Conservation (phyloP, 768 basidiomycete genomes). For the Trametes elegans region DNA sequence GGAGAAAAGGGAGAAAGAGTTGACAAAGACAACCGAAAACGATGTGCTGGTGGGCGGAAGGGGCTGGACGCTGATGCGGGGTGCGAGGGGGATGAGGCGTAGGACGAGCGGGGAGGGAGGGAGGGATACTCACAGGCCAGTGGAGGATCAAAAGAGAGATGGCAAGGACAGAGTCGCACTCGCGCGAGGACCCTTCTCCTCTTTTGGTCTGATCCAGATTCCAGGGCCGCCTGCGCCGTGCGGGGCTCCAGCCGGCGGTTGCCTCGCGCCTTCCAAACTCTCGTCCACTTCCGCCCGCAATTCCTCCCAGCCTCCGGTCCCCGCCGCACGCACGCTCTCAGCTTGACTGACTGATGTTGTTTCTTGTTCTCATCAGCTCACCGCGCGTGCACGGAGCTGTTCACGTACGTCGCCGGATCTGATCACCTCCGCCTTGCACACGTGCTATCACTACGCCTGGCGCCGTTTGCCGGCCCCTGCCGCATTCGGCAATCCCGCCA, state of each 20-base stretch:
- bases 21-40: slow-evolving; percentile 4
- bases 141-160: slow-evolving; percentile 20
- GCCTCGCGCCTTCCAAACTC: too few species aligned
- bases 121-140: slow-evolving; percentile 12
- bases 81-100: neutral
- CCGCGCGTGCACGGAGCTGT: neutral
- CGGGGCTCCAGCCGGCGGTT: neutral
- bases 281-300: neutral
- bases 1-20: neutral
- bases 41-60: slow-evolving; percentile 12
- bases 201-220: neutral
- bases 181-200: neutral
- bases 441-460: slow-evolving; percentile 5
- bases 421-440: slow-evolving; percentile 1
- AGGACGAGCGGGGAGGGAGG: neutral
- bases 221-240: neutral
- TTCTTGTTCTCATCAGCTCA: neutral
- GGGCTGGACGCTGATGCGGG: neutral
- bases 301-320: neutral
- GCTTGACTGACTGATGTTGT: neutral
- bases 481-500: neutral
- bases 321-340: neutral
- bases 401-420: neutral
- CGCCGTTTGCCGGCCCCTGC: neutral
- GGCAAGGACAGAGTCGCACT: slow-evolving; percentile 8